phyloP scores from a whole-genome alignment of 2,329 filamentous ascomycete species.

The Penicillium frequentans region DNA sequence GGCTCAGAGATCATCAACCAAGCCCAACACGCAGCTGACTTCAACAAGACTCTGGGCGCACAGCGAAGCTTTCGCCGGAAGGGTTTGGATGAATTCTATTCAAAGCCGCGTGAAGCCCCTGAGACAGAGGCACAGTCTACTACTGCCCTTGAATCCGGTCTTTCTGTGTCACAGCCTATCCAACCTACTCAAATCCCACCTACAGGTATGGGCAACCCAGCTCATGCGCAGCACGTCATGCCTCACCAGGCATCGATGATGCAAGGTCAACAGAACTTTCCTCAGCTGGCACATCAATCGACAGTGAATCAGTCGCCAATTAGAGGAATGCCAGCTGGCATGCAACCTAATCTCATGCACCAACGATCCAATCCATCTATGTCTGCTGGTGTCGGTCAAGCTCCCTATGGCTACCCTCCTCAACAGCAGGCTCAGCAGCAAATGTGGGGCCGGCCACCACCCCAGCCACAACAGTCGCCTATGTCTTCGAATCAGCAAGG shows the following conservation, averaged over 20 bases:
- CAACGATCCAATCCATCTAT: slow-evolving; percentile 62
- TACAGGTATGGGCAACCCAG: slow-evolving; percentile 34
- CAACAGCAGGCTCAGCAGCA: slow-evolving; percentile 69
- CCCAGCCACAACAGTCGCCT: slow-evolving; percentile 63
- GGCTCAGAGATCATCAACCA: slow-evolving; percentile 80
- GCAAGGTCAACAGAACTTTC: slow-evolving; percentile 61
- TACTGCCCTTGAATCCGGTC: slow-evolving; percentile 33
- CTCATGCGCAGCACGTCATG: slow-evolving; percentile 36
- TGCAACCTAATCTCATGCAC: slow-evolving; percentile 63
- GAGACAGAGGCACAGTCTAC: slow-evolving; percentile 42
- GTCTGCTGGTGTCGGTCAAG: slow-evolving; percentile 52
- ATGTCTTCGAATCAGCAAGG: slow-evolving; percentile 44
- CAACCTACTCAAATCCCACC: slow-evolving; percentile 40
- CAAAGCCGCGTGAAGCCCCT: slow-evolving; percentile 77
- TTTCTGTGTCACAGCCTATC: slow-evolving; percentile 39
- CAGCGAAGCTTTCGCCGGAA: slow-evolving; percentile 77
- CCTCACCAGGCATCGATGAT: slow-evolving; percentile 48
- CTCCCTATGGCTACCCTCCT: slow-evolving; percentile 54
- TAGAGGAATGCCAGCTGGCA: slow-evolving; percentile 64
- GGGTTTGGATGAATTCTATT: slow-evolving; percentile 80
- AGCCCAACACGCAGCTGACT: slow-evolving; percentile 84
- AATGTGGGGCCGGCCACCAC: slow-evolving; percentile 65
- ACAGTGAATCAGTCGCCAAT: slow-evolving; percentile 72
- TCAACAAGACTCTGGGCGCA: slow-evolving; percentile 79
- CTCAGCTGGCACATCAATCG: slow-evolving; percentile 69